Base-by-base conservation (phyloP, 805 yeast genomes). In the Candida ascalaphidarum region DNA sequence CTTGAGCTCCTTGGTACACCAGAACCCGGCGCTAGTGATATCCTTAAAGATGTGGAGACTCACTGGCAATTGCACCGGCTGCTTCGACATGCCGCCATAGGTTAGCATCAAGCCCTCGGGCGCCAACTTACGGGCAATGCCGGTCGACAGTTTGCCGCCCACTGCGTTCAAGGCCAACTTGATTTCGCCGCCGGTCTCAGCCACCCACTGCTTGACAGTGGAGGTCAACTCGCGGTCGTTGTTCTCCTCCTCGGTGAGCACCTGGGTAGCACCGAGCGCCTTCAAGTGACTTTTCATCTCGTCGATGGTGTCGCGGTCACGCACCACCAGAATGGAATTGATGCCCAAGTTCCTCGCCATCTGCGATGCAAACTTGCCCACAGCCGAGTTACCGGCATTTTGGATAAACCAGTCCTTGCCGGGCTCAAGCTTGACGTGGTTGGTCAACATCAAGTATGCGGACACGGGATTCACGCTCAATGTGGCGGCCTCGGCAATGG, bases 81-180 rank as follows among this genome's bases (percentile, higher is more conserved):
- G 88, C 65, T 79, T 77, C 3, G 96, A 84, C 98, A 92, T 92
- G 21, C 95, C 97, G 19, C 99, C 99, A 48, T 92, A 92, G 1
- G 97, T 85, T 41, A 86, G 73, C 65, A 92, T 61, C 26, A 77
- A 69, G 2, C 92, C 95, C 42, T 82, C 74, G 11, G 63, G 58
- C 21, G 74, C 76, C 31, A 92, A 66, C 51, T 86, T 89, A 41
- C 96, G 69, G 7, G 95, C 89, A 41, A 92, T 66, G 23, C 79
- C 79, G 1, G 94, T 67, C 13, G 85, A 73, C 21, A 85, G 79
- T 35, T 80, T 71, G 19, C 99, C 99, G 30, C 98, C 96, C 20
- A 94, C 89, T 46, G 95, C 83, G 57, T 92, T 92, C 39, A 92
- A 62, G 2, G 85, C 99, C 28, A 92, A 63, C 51, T 73, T 78